Conservation (phyloP, 768 basidiomycete genomes). For the Sporobolomyces phaffii region DNA sequence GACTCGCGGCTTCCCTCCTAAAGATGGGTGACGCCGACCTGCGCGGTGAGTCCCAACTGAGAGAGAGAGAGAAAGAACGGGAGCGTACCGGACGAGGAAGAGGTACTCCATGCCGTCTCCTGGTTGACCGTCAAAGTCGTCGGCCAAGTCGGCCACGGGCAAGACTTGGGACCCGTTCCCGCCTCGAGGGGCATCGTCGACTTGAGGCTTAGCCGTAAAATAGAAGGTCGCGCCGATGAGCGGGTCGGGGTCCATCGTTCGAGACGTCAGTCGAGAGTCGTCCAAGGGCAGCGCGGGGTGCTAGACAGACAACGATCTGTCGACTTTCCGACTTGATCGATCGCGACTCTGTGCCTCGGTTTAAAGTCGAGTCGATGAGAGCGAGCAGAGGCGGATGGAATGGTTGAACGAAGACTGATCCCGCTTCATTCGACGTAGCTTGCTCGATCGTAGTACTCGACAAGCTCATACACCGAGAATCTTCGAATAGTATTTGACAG, state of each 20-base stretch:
- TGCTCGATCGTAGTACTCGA: too few species aligned
- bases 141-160: constrained; percentile 45
- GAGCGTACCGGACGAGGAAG: constrained; percentile 36
- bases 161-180: constrained; percentile 43
- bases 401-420: too few species aligned
- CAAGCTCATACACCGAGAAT: too few species aligned
- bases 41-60: too few species aligned
- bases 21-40: too few species aligned
- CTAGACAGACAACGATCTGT: background rate
- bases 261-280: background rate
- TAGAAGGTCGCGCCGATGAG: constrained; percentile 19
- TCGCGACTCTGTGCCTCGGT: too few species aligned
- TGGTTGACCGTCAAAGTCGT: constrained; percentile 44
- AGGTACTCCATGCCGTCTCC: constrained; percentile 47
- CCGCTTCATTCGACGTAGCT: too few species aligned
- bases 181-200: constrained; percentile 34
- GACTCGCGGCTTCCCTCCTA: constrained; percentile 36
- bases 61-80: too few species aligned
- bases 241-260: constrained; percentile 7
- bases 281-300: background rate
- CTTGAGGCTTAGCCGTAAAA: constrained; percentile 4
- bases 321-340: too few species aligned
- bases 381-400: too few species aligned
- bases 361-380: too few species aligned
- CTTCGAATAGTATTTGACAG: too few species aligned